Conservation (phyloP, 805 yeast species). For the Kazachstania taianensis region DNA sequence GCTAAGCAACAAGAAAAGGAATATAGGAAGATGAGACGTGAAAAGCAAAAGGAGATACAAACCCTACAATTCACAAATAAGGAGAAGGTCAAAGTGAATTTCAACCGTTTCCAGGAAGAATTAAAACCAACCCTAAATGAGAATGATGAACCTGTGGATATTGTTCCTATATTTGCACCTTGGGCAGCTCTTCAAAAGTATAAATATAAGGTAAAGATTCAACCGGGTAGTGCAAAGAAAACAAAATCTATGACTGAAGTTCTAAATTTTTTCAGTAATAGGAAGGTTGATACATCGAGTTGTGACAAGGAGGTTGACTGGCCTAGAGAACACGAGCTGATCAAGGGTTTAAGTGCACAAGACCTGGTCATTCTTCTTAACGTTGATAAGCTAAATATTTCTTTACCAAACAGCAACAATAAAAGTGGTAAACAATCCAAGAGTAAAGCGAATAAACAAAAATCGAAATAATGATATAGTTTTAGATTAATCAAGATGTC, state of each 20-base stretch:
- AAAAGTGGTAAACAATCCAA: slow-evolving; percentile 5
- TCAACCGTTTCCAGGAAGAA: slow-evolving; percentile 34
- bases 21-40: slow-evolving; percentile 28
- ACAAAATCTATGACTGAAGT: slow-evolving; percentile 76
- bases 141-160: slow-evolving; percentile 47
- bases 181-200: slow-evolving; percentile 70
- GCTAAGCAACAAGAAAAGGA: slow-evolving; percentile 28
- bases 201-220: slow-evolving; percentile 74
- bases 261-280: slow-evolving; percentile 43
- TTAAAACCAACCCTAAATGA: slow-evolving; percentile 21
- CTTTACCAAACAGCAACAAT: slow-evolving; percentile 39
- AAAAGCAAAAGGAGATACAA: slow-evolving; percentile 32
- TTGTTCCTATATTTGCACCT: slow-evolving; percentile 86
- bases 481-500: too few relatives aligned
- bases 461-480: background rate
- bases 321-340: slow-evolving; percentile 53
- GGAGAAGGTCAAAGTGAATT: slow-evolving; percentile 36
- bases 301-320: slow-evolving; percentile 48
- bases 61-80: slow-evolving; percentile 27
- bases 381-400: slow-evolving; percentile 59
- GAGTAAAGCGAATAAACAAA: slow-evolving; percentile 1
- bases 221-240: slow-evolving; percentile 70
- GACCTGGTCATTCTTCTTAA: slow-evolving; percentile 62
- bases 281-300: slow-evolving; percentile 38
- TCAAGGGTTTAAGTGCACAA: slow-evolving; percentile 47